These are phyloP conservation scores for Nelumbo lutea DNA, from an alignment of 164 flowering plant genomes.

Conservation along the genomic window DNA sequence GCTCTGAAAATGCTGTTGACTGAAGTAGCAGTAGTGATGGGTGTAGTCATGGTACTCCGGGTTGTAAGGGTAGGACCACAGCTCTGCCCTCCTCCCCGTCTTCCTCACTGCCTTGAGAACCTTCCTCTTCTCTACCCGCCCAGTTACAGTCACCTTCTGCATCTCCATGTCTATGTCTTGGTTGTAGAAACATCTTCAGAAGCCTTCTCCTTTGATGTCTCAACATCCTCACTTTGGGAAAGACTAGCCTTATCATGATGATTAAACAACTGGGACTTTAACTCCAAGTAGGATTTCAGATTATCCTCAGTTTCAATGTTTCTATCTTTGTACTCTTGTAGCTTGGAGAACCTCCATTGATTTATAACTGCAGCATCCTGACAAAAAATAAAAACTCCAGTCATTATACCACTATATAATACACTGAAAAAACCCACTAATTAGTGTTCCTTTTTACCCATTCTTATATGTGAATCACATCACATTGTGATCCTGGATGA, in stretches of 20 bases:
- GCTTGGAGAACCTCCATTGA: constrained; percentile 88
- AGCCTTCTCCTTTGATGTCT: constrained; percentile 17
- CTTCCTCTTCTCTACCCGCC: too few species aligned
- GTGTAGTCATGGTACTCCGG: too few species aligned
- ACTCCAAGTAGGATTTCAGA: constrained; percentile 52
- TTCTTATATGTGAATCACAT: too few species aligned
- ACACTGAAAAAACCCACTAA: too few species aligned
- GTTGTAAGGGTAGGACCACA: too few species aligned
- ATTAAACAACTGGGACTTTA: constrained; percentile 39
- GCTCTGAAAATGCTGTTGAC: too few species aligned
- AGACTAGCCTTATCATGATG: constrained; percentile 7
- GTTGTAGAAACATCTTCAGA: constrained; percentile 9
- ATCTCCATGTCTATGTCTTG: background rate
- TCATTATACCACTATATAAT: background rate
- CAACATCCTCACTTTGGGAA: constrained; percentile 21
- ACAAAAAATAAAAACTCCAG: constrained; percentile 8
- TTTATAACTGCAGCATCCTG: constrained; percentile 89
- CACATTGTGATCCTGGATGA: too few species aligned
- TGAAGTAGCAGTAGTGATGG: too few species aligned
- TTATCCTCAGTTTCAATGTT: constrained; percentile 73
- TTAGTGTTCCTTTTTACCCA: too few species aligned
- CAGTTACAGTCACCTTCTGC: too few species aligned
- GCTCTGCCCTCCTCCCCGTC: too few species aligned
- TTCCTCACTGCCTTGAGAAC: too few species aligned
- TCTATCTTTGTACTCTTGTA: constrained; percentile 72